phyloP scores from a whole-genome alignment of 2,329 filamentous ascomycete genomes.

The Rhynchosporium graminicola region DNA sequence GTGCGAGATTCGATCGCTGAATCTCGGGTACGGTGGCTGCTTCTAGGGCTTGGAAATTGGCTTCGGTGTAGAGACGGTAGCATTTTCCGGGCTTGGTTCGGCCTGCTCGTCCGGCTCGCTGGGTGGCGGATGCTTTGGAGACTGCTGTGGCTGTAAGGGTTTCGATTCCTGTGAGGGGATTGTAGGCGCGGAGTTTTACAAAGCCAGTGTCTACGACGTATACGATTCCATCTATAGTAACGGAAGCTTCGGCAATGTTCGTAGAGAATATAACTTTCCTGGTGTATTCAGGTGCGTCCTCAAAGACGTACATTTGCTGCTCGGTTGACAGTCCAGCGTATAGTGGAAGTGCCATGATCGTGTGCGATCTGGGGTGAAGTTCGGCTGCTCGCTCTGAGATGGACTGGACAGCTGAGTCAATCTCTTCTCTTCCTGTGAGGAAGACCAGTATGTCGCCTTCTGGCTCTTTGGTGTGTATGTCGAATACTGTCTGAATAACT shows the following conservation, averaged over 20 bases:
- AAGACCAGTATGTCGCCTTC: conserved; percentile 91
- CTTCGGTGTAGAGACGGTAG: conserved; percentile 86
- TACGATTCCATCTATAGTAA: conserved; percentile 90
- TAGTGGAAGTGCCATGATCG: conserved; percentile 72
- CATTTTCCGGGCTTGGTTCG: conserved; percentile 91
- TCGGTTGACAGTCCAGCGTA: conserved; percentile 89
- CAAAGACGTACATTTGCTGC: conserved; percentile 94
- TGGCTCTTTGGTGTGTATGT: conserved; percentile 79
- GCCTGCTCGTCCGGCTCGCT: conserved; percentile 86
- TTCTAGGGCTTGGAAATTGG: conserved; percentile 63
- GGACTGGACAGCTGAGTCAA: conserved; percentile 77
- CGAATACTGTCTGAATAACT: conserved; percentile 79
- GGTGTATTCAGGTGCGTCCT: conserved; percentile 75
- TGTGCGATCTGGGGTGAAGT: conserved; percentile 58
- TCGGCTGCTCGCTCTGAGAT: conserved; percentile 71
- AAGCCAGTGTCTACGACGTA: conserved; percentile 91
- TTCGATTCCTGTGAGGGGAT: conserved; percentile 83
- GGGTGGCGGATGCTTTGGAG: conserved; percentile 90
- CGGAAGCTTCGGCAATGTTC: conserved; percentile 94
- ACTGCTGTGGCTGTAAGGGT: conserved; percentile 78
- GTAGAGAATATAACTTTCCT: conserved; percentile 92
- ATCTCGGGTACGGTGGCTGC: conserved; percentile 85
- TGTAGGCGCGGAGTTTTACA: conserved; percentile 85
- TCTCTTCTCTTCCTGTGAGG: conserved; percentile 89
- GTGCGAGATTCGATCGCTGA: conserved; percentile 86